These are phyloP conservation scores for Cercospora beticola DNA, from an alignment of 2,329 filamentous ascomycete species.

Conservation along the genomic window DNA sequence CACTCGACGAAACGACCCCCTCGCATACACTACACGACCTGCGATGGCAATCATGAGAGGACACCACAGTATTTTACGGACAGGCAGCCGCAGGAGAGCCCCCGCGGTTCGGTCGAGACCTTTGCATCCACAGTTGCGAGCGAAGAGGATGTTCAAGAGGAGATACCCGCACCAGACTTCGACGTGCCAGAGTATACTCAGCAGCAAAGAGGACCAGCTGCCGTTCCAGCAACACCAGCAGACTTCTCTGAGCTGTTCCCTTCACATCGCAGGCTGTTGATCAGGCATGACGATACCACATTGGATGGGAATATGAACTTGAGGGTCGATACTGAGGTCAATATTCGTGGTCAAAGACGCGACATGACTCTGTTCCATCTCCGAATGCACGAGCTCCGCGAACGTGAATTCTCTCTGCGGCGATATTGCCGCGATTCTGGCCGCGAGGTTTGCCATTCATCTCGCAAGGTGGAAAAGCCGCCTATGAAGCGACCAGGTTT, in stretches of 20 bases:
- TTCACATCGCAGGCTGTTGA: constrained; percentile 73
- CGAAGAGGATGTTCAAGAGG: constrained; percentile 54
- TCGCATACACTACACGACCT: constrained; percentile 32
- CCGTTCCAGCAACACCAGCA: constrained; percentile 70
- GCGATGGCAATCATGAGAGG: constrained; percentile 25
- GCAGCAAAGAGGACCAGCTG: constrained; percentile 55
- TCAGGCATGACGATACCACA: constrained; percentile 88
- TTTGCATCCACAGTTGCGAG: constrained; percentile 73
- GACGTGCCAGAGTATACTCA: constrained; percentile 61
- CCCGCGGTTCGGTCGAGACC: constrained; percentile 69
- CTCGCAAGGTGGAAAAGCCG: constrained; percentile 65
- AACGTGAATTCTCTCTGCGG: constrained; percentile 83
- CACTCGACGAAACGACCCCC: constrained; percentile 27
- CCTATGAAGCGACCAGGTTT: constrained; percentile 51
- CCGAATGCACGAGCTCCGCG: constrained; percentile 86
- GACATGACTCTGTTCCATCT: constrained; percentile 85
- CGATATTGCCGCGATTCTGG: constrained; percentile 92
- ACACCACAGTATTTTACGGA: constrained; percentile 28
- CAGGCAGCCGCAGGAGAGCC: constrained; percentile 37
- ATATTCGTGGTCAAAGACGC: constrained; percentile 52
- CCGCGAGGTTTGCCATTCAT: constrained; percentile 85
- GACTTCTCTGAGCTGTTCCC: constrained; percentile 87
- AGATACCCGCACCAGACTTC: constrained; percentile 46
- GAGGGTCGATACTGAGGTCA: constrained; percentile 75
- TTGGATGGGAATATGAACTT: constrained; percentile 96